These are phyloP conservation scores for Sinapis alba DNA, from an alignment of 441 rosid species.

Conservation along the genomic window DNA sequence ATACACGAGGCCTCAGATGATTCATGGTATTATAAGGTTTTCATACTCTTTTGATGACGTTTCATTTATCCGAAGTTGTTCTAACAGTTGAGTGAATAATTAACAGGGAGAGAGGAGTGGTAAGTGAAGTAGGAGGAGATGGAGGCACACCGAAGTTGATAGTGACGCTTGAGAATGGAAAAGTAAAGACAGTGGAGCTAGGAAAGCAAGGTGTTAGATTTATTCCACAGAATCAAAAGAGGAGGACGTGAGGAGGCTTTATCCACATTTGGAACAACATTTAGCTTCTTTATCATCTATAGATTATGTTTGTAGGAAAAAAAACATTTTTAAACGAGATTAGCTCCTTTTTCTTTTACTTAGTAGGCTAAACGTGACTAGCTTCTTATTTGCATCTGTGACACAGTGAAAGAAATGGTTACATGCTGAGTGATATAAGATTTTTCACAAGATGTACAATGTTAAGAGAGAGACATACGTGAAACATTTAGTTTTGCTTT, in stretches of 20 bases:
- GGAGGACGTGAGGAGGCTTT: constrained; percentile 47
- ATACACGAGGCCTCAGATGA: constrained; percentile 83
- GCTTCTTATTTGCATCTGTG: constrained; percentile 2
- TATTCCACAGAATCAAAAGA: constrained; percentile 84
- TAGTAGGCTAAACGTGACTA: background rate
- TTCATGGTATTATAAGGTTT: constrained; percentile 65
- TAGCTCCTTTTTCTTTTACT: background rate
- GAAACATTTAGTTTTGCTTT: background rate
- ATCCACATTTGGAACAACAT: constrained; percentile 7
- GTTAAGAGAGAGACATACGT: background rate
- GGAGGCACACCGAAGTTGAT: constrained; percentile 59
- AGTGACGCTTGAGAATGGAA: constrained; percentile 71
- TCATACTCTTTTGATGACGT: background rate
- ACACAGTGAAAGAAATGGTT: background rate
- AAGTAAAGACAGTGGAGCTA: constrained; percentile 71
- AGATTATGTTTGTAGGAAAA: constrained; percentile 29
- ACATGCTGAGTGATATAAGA: background rate
- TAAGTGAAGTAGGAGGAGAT: constrained; percentile 52
- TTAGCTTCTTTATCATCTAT: background rate
- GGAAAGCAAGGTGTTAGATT: constrained; percentile 89
- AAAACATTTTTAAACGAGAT: background rate
- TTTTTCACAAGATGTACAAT: background rate
- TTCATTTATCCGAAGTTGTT: background rate
- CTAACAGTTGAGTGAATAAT: background rate
- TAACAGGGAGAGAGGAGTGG: constrained; percentile 87